Conservation (phyloP, 805 yeast genomes). For the Cyberlindnera sargentensis region DNA sequence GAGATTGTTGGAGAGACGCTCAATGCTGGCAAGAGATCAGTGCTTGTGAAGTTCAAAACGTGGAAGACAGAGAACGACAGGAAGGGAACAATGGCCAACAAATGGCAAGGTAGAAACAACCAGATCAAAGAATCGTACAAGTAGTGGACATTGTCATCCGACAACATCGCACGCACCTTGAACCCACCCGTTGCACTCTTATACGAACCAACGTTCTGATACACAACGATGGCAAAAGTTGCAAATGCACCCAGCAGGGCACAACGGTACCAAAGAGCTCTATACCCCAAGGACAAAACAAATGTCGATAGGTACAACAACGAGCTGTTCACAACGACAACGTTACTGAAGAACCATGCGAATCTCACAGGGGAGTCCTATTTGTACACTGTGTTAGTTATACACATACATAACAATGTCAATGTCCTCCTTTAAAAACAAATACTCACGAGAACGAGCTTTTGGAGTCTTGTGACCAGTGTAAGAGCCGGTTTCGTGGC, state of each 20-base stretch:
- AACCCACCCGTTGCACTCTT: conserved; percentile 18
- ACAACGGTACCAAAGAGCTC: conserved; percentile 45
- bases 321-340: conserved; percentile 37
- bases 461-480: too few relatives aligned
- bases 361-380: conserved; percentile 42
- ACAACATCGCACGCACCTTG: conserved; percentile 27
- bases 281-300: conserved; percentile 27
- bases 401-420: neutral
- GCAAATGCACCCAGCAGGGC: conserved; percentile 58
- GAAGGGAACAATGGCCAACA: conserved; percentile 63
- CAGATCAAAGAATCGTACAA: conserved; percentile 48
- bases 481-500: too few relatives aligned
- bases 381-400: neutral
- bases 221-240: conserved; percentile 71
- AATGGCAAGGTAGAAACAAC: conserved; percentile 49
- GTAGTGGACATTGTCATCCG: conserved; percentile 72
- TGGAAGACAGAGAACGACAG: conserved; percentile 82
- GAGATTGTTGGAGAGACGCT: conserved; percentile 21
- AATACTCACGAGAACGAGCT: neutral
- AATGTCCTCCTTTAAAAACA: neutral
- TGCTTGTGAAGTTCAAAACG: conserved; percentile 60
- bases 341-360: conserved; percentile 68
- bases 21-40: conserved; percentile 59
- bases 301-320: conserved; percentile 32
- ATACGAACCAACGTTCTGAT: conserved; percentile 39